Evolutionary conservation across 2,329 filamentous ascomycete genomes (phyloP), one percentile per base, ranked within the genome.

Genomic region (Neofusicoccum sp.): DNA sequence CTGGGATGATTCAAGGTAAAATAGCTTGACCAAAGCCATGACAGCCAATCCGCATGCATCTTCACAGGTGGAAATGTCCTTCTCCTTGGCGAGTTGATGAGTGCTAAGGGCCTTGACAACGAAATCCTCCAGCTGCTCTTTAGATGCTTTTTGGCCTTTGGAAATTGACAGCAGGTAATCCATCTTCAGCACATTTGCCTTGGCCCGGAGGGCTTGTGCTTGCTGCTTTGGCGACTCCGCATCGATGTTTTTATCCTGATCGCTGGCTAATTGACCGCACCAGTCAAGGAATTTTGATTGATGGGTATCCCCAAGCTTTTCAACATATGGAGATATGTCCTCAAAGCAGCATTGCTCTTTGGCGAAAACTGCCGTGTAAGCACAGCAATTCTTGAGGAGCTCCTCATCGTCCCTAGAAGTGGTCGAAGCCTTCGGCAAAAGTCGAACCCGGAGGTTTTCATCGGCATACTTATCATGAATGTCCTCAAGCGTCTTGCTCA

Each of bases 331-430:
- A 3, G 50, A 47, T 12, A 63, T 36, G 29, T 63, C 61, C 6
- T 59, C 61, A n/a, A 63, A 63, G 16, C 61, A 63, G 28, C 45
- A 49, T 16, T 59, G 47, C 37, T 59, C 54, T 14, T 50, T 50
- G 36, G 61, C 22, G 16, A 63, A 59, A 3, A 49, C 61, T 14
- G 11, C 4, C 14, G 49, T 41, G 37, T 63, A 63, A 4, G 52
- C 36, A 37, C 9, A 41, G 52, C 52, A 58, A 11, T 45, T 50
- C 11, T 50, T 47, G 28, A 59, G 34, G 12, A 59, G n/a, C 14
- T 58, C 52, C 0, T 56, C 61, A 11, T 63, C 43, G 29, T 50
- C 52, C 12, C 44, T 41, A 9, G 48, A 48, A 1, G 50, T 52
- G 1, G 39, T 39, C 8, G 34, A 45, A 4, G 48, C 44, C 16